A percentile compares a stretch with the other conserved stretches of the same genome.
Evolutionary conservation across 345 rosid genomes (phyloP).

Genomic region (Zanthoxylum bungeanum): DNA sequence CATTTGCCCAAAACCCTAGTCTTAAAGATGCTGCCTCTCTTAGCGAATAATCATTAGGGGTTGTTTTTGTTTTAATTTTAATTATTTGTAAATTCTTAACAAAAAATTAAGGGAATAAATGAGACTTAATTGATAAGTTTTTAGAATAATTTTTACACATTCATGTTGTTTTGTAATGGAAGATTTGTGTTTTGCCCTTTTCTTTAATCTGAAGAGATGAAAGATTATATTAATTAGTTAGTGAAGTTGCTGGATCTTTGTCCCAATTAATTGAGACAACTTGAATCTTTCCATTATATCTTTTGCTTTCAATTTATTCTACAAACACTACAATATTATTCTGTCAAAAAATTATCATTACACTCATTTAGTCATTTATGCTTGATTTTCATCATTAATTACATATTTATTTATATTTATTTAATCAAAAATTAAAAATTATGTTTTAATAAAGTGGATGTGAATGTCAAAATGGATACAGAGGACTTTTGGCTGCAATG

Average conservation of each 20-base stretch:
- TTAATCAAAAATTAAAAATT: no score
- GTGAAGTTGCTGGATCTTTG: background rate
- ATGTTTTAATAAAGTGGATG: background rate
- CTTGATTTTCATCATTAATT: background rate
- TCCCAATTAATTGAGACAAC: conserved; percentile 3
- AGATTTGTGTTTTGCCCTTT: background rate
- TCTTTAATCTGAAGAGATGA: background rate
- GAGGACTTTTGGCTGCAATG: no score
- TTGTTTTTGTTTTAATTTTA: no score
- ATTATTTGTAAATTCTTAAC: no score
- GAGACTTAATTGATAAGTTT: background rate
- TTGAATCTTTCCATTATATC: background rate
- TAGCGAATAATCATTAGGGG: conserved; percentile 13
- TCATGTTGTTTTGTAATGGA: background rate
- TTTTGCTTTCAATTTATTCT: background rate
- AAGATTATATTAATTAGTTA: background rate
- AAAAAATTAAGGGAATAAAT: no score
- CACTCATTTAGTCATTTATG: background rate
- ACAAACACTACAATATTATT: background rate
- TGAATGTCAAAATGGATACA: no score
- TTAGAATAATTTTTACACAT: conserved; percentile 3
- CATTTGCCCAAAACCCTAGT: background rate
- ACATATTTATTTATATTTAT: background rate
- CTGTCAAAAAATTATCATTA: background rate
- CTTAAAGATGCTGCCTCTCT: no score